A percentile compares a stretch with the other conserved stretches of the same genome.
Evolutionary conservation across 225 moss, liverwort and hornwort genomes (phyloP).

Genomic region (Climacium dendroides): DNA sequence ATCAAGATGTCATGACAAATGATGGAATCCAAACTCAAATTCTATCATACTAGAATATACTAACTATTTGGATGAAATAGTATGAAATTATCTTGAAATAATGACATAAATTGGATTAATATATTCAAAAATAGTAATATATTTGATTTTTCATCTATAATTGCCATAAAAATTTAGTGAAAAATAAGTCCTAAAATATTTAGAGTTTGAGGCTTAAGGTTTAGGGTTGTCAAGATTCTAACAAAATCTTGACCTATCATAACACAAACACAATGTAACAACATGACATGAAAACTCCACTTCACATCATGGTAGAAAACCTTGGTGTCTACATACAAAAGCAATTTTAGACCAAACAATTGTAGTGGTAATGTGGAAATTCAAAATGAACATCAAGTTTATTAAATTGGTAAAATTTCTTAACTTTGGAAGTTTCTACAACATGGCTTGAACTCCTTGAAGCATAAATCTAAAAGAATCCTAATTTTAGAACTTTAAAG

Average conservation of each 20-base stretch:
- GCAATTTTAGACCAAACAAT: background rate
- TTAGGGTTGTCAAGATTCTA: too few species aligned
- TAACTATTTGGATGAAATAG: background rate
- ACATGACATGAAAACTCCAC: background rate
- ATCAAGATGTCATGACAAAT: rapidly evolving
- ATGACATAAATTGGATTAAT: background rate
- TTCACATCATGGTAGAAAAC: background rate
- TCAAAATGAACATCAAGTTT: background rate
- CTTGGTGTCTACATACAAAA: rapidly evolving
- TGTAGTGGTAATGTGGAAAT: background rate
- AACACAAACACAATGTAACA: rapidly evolving
- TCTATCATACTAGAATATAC: background rate
- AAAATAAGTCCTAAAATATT: background rate
- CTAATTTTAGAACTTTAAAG: background rate
- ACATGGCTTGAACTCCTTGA: rapidly evolving
- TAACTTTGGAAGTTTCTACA: background rate
- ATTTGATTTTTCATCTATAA: background rate
- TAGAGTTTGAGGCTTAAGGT: too few species aligned
- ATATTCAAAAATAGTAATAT: background rate
- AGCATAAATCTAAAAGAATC: background rate
- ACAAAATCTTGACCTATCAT: rapidly evolving
- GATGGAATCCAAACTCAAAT: background rate
- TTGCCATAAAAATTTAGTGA: background rate
- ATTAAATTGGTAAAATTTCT: background rate
- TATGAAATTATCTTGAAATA: background rate